Conservation (phyloP, 2,329 filamentous ascomycete genomes). For the Aspergillus sp. region DNA sequence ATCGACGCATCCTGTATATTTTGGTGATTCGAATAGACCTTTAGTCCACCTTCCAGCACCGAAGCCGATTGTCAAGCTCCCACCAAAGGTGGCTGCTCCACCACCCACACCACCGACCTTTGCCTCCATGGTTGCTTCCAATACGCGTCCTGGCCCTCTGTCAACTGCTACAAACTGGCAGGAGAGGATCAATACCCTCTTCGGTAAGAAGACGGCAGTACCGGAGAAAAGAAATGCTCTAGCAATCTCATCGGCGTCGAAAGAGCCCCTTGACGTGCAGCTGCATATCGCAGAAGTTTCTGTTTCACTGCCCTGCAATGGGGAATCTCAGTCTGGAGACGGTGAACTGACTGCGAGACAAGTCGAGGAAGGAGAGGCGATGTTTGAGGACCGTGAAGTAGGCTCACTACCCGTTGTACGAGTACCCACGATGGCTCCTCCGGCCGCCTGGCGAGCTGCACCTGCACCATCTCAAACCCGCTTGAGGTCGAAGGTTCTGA, state of each 20-base stretch:
- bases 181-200: conserved; percentile 75
- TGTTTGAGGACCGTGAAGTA: conserved; percentile 79
- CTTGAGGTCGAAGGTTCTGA: conserved; percentile 49
- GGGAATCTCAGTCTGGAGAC: conserved; percentile 42
- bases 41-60: conserved; percentile 59
- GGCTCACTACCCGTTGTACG: conserved; percentile 71
- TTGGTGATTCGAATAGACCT: conserved; percentile 50
- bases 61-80: conserved; percentile 77
- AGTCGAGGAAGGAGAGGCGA: conserved; percentile 75
- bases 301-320: conserved; percentile 63
- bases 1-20: conserved; percentile 57
- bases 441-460: conserved; percentile 63
- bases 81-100: conserved; percentile 54
- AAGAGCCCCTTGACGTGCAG: conserved; percentile 63
- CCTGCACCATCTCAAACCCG: conserved; percentile 34
- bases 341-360: conserved; percentile 60
- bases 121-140: conserved; percentile 44
- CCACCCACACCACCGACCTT: conserved; percentile 47
- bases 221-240: conserved; percentile 54
- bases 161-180: conserved; percentile 65
- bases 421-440: conserved; percentile 63
- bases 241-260: conserved; percentile 67
- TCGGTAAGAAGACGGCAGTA: conserved; percentile 59
- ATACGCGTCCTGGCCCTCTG: conserved; percentile 42
- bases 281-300: conserved; percentile 57